Base-by-base conservation (phyloP, 2,329 filamentous ascomycete genomes). In the Aspergillus sp. region DNA sequence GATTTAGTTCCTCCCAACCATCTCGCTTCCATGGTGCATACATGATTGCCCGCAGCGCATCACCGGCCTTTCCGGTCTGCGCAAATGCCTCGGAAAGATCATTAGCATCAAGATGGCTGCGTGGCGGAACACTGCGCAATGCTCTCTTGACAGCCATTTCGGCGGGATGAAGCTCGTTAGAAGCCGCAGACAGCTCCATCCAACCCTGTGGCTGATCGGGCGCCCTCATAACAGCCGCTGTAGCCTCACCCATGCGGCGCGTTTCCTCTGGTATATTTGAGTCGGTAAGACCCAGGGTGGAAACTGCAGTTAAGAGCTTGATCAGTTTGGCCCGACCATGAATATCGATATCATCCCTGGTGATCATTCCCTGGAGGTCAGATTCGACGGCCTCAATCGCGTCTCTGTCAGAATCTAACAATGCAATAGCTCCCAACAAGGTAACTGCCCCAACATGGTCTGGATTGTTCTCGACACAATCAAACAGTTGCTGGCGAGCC, bases 91-190 rank as follows among this genome's bases (percentile, higher is more conserved):
- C 73, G 2, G 87, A 82, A 47, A 97, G 68, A 50, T 88, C 86
- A 20, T 76, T 74, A 1, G 88, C 83, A 15, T 79, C 80, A 10
- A 95, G 70, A 1, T 75, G 70, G 0, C 89, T 88, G 44, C 77
- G 69, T 0, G 90, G 90, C 32, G 90, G 86, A 2, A 90, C 82
- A 7, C 80, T 83, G 57, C 84, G 83, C 33, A 80, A 62, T 0
- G 90, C 90, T n/a, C 90, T 88, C 60, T 83, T 78, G 51, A 95
- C 74, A 1, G 90, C 88, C 82, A 95, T 90, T 55, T 87, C 81
- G 2, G 87, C 84, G 6, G 79, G 73, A 55, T 77, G 77, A 4
- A 64, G 58, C 38, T 75, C 70, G 2, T 77, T 79, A 0, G 77
- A 78, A 0, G 79, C 66, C 33, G 81, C 76, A 0, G 86, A 82